These are phyloP conservation scores for Cnidoscolus chayamansa DNA, from an alignment of 441 rosid species.

Conservation along the genomic window DNA sequence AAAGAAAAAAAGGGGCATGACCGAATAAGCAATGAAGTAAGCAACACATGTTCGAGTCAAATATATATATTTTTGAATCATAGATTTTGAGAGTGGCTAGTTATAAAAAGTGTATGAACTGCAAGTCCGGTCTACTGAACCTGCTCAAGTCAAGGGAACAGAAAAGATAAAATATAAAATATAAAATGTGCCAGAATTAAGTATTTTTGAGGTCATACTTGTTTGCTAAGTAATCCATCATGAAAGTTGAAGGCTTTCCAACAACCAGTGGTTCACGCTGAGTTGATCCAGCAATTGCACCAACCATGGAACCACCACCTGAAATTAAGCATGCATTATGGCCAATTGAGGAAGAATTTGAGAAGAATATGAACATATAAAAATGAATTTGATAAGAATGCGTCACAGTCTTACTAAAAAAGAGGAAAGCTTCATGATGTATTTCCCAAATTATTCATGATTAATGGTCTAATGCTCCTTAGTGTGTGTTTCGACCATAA, in stretches of 20 bases:
- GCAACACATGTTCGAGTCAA: neutral
- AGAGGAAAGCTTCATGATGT: neutral
- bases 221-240: conserved; percentile 85
- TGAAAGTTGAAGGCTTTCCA: conserved; percentile 90
- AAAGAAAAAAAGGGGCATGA: neutral
- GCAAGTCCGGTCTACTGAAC: neutral
- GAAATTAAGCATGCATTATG: conserved; percentile 26
- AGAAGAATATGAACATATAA: neutral
- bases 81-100: neutral
- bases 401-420: neutral
- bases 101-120: neutral
- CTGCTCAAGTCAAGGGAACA: neutral
- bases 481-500: neutral
- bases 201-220: conserved; percentile 43
- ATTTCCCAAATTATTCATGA: neutral
- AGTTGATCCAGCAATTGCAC: conserved; percentile 74
- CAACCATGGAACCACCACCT: conserved; percentile 97
- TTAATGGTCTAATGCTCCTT: neutral
- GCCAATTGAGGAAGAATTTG: neutral
- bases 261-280: conserved; percentile 75
- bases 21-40: neutral
- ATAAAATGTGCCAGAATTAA: neutral
- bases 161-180: neutral
- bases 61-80: neutral
- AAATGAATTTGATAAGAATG: neutral